phyloP scores from a whole-genome alignment of 2,329 filamentous ascomycete genomes.

The Microsporum ferrugineum region DNA sequence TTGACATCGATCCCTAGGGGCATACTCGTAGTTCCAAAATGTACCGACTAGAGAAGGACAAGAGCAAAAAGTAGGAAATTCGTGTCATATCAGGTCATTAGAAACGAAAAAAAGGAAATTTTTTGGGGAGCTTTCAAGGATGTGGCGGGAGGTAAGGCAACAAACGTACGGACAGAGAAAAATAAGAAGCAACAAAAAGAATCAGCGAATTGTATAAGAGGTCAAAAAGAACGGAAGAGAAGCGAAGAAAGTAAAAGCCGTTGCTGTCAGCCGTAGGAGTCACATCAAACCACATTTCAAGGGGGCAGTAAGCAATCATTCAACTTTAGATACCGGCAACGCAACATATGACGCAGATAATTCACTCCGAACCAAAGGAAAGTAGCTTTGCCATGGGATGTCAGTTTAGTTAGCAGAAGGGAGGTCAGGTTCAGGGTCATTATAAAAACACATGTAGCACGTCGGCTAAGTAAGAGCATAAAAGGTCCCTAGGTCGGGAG shows the following conservation, averaged over 20 bases:
- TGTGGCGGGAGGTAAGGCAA: neutral
- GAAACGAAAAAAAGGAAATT: neutral
- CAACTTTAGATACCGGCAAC: neutral
- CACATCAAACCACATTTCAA: neutral
- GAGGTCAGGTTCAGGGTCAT: neutral
- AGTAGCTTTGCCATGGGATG: neutral
- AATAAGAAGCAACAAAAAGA: neutral
- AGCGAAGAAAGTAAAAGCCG: neutral
- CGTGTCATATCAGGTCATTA: slow-evolving; percentile 8
- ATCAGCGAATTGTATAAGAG: neutral
- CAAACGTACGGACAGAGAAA: neutral
- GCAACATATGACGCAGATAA: slow-evolving; percentile 1
- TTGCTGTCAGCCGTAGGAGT: neutral
- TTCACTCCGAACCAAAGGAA: neutral
- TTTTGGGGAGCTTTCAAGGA: slow-evolving; percentile 4
- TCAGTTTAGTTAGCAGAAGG: neutral
- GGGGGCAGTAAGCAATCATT: neutral
- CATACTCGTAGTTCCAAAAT: slow-evolving; percentile 1
- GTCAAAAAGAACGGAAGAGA: neutral
- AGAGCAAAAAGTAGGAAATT: slow-evolving; percentile 5
- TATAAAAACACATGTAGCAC: slow-evolving; percentile 4
- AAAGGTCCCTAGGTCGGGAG: neutral
- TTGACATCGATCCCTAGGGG: neutral
- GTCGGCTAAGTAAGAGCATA: neutral
- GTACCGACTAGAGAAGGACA: slow-evolving; percentile 2